Percentiles rank a stretch among this genome's conserved stretches.
phyloP scores from a whole-genome alignment of 495 filamentous ascomycete species.

The Penicillium pulvis region DNA sequence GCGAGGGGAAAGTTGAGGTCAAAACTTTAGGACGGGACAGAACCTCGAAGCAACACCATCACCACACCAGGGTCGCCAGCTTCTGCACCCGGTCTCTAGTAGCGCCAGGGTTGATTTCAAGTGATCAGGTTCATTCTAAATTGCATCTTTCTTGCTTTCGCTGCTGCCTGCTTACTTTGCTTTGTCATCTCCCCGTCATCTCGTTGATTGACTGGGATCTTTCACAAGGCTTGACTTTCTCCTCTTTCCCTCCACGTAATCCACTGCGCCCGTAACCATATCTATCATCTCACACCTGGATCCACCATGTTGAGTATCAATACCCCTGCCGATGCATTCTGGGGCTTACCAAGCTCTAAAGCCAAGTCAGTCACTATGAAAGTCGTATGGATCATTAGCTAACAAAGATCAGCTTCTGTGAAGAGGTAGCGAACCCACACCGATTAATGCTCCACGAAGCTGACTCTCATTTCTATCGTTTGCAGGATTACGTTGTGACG shows the following conservation, averaged over 20 bases:
- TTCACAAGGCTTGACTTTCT: background rate
- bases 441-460: background rate
- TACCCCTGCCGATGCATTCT: background rate
- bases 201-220: background rate
- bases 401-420: background rate
- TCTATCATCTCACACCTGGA: background rate
- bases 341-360: background rate
- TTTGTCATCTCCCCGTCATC: background rate
- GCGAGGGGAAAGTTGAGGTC: too few species aligned
- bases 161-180: background rate
- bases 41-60: too few species aligned
- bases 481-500: constrained; percentile 53
- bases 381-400: background rate
- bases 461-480: background rate
- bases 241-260: background rate
- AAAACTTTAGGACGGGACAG: too few species aligned
- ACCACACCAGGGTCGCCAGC: too few species aligned
- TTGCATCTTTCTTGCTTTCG: too few species aligned
- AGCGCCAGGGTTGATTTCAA: too few species aligned
- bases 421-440: background rate
- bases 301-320: background rate
- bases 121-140: too few species aligned
- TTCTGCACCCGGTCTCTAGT: background rate
- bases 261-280: background rate
- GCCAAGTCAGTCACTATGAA: background rate